Base-by-base conservation (phyloP, 129 eudicot species). In the Flaveria sonorensis region DNA sequence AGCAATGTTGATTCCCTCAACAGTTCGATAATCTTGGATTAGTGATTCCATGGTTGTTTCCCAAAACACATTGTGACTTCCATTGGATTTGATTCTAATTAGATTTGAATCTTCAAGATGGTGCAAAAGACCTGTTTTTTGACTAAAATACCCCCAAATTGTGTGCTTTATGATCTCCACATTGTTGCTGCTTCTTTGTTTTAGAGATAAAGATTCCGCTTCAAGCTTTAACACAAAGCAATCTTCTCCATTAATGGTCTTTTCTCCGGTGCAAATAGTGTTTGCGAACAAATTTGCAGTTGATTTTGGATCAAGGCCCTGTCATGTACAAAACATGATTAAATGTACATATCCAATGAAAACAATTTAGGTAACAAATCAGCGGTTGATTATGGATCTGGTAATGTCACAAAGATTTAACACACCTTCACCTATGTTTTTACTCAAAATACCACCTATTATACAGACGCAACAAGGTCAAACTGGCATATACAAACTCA, bases 1-100 rank as follows among this genome's bases (percentile, higher is more conserved):
- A 0, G 98, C 97, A 13, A 90, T 87, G 59, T 93, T 93, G 42
- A 90, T 85, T 0, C 98, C 98, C 3, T 93, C 97, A 2, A 93
- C 62, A 1, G 89, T 84, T 55, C 86, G 75, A 67, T 93, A 93
- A 80, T 93, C 98, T 53, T 87, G 87, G 28, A 90, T 82, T 12
- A 39, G n/a, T 1, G 98, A 85, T 76, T 92, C 97, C 96, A 93
- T 93, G n/a, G 91, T 93, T 61, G 97, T 93, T 77, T 93, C 98
- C 96, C 96, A 92, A 61, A 26, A 61, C 68, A 61, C 68, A 28
- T 61, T 61, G 43, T 18, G 13, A 26, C 39, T 61, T 61, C 68
- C 90, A 18, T 64, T 77, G 42, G 90, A 52, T 40, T 88, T 90
- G 65, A 93, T 93, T 80, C 85, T 71, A 5, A 90, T 83, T 68